phyloP scores from a whole-genome alignment of 164 flowering plant genomes.

The Brasenia schreberi region DNA sequence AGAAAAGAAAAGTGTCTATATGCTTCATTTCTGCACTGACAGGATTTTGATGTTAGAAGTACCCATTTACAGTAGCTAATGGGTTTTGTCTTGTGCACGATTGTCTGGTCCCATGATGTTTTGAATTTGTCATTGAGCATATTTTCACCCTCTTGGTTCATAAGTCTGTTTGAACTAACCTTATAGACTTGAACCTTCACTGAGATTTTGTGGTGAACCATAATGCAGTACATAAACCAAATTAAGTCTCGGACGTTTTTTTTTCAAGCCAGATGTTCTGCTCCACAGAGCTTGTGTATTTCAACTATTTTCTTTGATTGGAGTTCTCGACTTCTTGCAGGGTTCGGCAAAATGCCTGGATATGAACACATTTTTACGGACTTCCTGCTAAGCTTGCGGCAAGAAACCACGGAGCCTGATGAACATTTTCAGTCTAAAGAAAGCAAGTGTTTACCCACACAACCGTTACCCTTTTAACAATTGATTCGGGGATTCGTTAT shows the following conservation, averaged over 20 bases:
- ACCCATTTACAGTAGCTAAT: not conserved
- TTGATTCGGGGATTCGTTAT: not conserved
- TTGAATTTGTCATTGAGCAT: not conserved
- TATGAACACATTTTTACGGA: conserved; percentile 85
- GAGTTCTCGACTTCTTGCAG: conserved; percentile 19
- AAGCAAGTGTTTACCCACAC: not conserved
- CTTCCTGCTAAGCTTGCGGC: conserved; percentile 52
- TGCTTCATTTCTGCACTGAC: not conserved
- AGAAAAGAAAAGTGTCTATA: too few species aligned
- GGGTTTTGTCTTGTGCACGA: not conserved
- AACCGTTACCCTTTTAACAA: not conserved
- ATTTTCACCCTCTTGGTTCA: not conserved
- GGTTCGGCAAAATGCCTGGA: conserved; percentile 81
- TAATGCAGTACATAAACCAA: not conserved
- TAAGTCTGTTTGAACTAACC: not conserved
- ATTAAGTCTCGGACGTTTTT: too few species aligned
- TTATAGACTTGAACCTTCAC: not conserved
- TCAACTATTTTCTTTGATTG: not conserved
- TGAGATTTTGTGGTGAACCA: not conserved
- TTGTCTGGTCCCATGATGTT: not conserved
- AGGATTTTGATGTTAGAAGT: not conserved
- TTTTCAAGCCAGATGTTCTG: not conserved
- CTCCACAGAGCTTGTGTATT: not conserved
- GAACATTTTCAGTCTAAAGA: not conserved
- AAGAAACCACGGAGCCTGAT: conserved; percentile 2